A percentile compares a stretch with the other conserved stretches of the same genome.
phyloP scores from a whole-genome alignment of 1,139 yeast species.

The Geotrichum siamense region DNA sequence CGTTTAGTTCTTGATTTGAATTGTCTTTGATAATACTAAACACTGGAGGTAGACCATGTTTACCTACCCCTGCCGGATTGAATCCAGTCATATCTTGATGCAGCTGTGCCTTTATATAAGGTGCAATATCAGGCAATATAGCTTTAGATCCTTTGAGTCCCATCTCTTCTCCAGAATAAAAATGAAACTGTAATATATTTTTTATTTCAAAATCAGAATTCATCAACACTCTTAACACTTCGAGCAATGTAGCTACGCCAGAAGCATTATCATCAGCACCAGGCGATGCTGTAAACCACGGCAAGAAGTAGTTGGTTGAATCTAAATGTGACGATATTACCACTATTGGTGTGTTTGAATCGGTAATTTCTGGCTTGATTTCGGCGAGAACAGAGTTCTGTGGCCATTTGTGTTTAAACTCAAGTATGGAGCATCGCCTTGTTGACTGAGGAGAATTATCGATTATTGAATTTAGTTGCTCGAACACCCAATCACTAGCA shows the following conservation, averaged over 20 bases:
- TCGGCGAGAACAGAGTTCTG: slow-evolving; percentile 4
- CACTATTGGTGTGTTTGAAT: background rate
- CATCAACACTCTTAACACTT: slow-evolving; percentile 41
- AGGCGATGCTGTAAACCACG: slow-evolving; percentile 68
- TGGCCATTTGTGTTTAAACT: slow-evolving; percentile 1
- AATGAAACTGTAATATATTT: slow-evolving; percentile 64
- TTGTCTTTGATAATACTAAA: slow-evolving; percentile 68
- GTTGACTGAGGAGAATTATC: slow-evolving; percentile 37
- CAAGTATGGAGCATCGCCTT: background rate
- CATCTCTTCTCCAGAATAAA: slow-evolving; percentile 92
- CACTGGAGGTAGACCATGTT: slow-evolving; percentile 48
- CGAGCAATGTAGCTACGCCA: slow-evolving; percentile 74
- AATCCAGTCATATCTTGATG: slow-evolving; percentile 97
- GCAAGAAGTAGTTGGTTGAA: slow-evolving; percentile 67
- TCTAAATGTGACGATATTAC: slow-evolving; percentile 84
- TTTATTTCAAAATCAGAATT: background rate
- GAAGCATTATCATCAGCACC: slow-evolving; percentile 97
- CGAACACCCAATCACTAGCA: slow-evolving; percentile 65
- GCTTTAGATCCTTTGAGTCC: slow-evolving; percentile 85
- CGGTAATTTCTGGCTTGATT: background rate
- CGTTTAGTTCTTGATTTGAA: slow-evolving; percentile 50
- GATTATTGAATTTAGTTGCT: slow-evolving; percentile 42
- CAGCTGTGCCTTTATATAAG: slow-evolving; percentile 66
- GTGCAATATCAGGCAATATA: slow-evolving; percentile 46
- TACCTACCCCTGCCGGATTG: slow-evolving; percentile 35